phyloP scores from a whole-genome alignment of 768 basidiomycete species.

The Nevesoporus exiguus region DNA sequence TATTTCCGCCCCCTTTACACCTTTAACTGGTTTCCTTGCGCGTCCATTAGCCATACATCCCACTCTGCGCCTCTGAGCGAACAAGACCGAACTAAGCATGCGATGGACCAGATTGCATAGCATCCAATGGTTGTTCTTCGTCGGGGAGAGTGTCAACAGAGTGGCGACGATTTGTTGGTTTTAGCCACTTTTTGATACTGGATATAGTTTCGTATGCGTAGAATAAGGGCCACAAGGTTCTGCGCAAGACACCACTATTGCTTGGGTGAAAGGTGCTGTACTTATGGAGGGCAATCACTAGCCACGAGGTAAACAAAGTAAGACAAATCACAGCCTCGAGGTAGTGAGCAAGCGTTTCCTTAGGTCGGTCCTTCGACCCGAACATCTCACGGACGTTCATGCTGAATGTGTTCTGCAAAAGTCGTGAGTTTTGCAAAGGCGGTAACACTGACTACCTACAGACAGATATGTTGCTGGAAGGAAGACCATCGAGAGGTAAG shows the following conservation, averaged over 20 bases:
- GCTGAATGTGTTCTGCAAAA: slow-evolving; percentile 30
- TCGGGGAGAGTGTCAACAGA: background rate
- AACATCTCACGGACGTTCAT: slow-evolving; percentile 31
- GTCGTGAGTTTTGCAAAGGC: slow-evolving; percentile 6
- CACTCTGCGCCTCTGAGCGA: background rate
- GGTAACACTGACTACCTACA: slow-evolving; percentile 12
- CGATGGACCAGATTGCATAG: background rate
- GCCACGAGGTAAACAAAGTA: slow-evolving; percentile 50
- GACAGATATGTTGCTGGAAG: slow-evolving; percentile 47
- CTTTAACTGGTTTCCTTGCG: too few species aligned
- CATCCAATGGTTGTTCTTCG: background rate
- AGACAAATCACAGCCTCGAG: slow-evolving; percentile 39
- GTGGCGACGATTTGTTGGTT: background rate
- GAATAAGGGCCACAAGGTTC: slow-evolving; percentile 24
- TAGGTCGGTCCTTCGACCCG: background rate
- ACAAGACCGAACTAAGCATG: background rate
- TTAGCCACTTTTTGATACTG: background rate
- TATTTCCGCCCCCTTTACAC: too few species aligned
- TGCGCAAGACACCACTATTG: slow-evolving; percentile 6
- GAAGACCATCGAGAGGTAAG: slow-evolving; percentile 56
- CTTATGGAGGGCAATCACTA: slow-evolving; percentile 49
- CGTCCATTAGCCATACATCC: background rate
- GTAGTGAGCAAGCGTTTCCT: slow-evolving; percentile 38
- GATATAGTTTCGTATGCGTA: slow-evolving; percentile 5
- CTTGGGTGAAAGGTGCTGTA: slow-evolving; percentile 10